Conservation (phyloP, 192 early-diverging fungal genomes). For the Podila clonocystis region DNA sequence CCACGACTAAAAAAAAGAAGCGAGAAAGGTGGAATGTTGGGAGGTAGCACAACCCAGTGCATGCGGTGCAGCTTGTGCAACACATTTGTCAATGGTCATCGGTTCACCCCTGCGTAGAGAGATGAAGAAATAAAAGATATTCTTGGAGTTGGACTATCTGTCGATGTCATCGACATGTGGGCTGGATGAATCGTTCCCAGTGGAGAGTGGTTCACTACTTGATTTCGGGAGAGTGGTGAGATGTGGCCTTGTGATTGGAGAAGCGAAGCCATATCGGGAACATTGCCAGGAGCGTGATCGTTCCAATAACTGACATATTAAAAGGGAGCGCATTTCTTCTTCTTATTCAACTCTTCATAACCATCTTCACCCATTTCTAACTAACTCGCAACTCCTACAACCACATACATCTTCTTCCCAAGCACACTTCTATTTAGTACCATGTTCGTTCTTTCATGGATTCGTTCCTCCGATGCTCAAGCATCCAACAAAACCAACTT, state of each 20-base stretch:
- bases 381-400: background rate
- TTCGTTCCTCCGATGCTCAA: slow-evolving; percentile 37
- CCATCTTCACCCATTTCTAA: background rate
- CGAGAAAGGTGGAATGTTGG: too few relatives aligned
- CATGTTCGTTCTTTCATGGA: slow-evolving; percentile 46
- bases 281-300: too few relatives aligned
- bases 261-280: background rate
- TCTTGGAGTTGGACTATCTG: background rate
- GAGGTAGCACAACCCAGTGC: too few relatives aligned
- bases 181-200: background rate
- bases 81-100: too few relatives aligned
- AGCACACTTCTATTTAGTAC: background rate
- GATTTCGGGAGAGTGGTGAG: background rate
- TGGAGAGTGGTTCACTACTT: too few relatives aligned
- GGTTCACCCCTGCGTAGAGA: too few relatives aligned
- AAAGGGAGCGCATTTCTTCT: too few relatives aligned
- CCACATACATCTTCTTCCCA: background rate
- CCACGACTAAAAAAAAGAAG: too few relatives aligned
- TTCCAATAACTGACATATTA: too few relatives aligned
- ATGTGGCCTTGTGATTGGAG: background rate
- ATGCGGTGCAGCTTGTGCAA: too few relatives aligned
- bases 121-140: too few relatives aligned
- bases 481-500: slow-evolving; percentile 5
- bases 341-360: too few relatives aligned
- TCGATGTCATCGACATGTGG: background rate